These are phyloP conservation scores for Cyberlindnera amylophila DNA, from an alignment of 805 yeast genomes.

Conservation along the genomic window DNA sequence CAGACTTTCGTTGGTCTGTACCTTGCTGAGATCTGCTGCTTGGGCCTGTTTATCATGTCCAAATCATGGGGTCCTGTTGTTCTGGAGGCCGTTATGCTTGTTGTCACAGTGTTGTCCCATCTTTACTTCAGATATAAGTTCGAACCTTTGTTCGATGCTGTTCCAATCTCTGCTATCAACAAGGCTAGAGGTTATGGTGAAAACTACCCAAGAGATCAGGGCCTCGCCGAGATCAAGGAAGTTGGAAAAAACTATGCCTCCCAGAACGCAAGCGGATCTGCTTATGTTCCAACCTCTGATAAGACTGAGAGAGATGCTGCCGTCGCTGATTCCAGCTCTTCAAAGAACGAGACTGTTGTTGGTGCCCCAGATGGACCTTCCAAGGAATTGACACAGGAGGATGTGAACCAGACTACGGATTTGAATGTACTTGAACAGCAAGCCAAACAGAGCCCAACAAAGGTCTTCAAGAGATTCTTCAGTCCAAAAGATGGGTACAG, in stretches of 20 bases:
- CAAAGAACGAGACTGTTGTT: slow-evolving; percentile 29
- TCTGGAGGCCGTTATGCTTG: slow-evolving; percentile 57
- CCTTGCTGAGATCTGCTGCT: slow-evolving; percentile 63
- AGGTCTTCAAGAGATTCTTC: slow-evolving; percentile 30
- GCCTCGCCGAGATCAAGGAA: slow-evolving; percentile 50
- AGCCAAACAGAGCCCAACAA: slow-evolving; percentile 15
- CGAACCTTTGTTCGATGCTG: slow-evolving; percentile 60
- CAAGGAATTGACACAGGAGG: slow-evolving; percentile 14
- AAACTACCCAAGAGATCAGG: slow-evolving; percentile 67
- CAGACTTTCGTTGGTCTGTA: slow-evolving; percentile 71
- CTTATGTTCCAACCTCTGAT: slow-evolving; percentile 20
- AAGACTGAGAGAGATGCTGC: slow-evolving; percentile 18
- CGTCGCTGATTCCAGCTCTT: slow-evolving; percentile 29
- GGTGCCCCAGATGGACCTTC: slow-evolving; percentile 21
- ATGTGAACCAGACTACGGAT: slow-evolving; percentile 26
- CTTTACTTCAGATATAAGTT: slow-evolving; percentile 55
- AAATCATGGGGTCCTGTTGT: slow-evolving; percentile 79
- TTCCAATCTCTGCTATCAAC: slow-evolving; percentile 57
- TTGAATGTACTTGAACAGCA: slow-evolving; percentile 18
- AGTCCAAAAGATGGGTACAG: slow-evolving; percentile 41
- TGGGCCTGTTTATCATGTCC: slow-evolving; percentile 70
- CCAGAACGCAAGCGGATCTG: slow-evolving; percentile 20
- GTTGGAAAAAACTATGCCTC: slow-evolving; percentile 40
- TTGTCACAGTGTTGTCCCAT: slow-evolving; percentile 56
- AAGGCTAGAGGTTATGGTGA: slow-evolving; percentile 37